Conservation (phyloP, 177 flowering plant genomes). For the Vitis hybrid region DNA sequence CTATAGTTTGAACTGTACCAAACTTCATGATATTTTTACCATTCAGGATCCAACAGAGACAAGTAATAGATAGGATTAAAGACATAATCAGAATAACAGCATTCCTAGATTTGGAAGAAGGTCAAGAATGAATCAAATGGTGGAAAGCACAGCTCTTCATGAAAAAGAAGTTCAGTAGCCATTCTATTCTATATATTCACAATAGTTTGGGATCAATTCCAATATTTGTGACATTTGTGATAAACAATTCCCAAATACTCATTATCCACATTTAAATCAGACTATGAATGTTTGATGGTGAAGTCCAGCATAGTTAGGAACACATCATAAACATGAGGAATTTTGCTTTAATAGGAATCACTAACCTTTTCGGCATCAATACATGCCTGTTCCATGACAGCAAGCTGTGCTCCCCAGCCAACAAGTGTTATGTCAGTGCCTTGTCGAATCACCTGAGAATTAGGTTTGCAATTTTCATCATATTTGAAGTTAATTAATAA, state of each 20-base stretch:
- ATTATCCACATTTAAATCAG: too few species aligned
- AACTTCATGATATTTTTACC: not conserved
- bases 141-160: not conserved
- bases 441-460: conserved; percentile 67
- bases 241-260: not conserved
- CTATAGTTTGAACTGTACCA: not conserved
- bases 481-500: not conserved
- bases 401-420: conserved; percentile 97
- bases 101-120: not conserved
- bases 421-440: conserved; percentile 92
- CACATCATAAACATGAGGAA: not conserved
- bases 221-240: not conserved
- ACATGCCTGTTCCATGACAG: conserved; percentile 90
- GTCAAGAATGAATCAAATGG: not conserved
- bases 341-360: not conserved
- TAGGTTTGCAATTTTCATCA: conserved; percentile 5
- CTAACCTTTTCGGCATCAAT: conserved; percentile 77
- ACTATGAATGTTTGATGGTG: not conserved
- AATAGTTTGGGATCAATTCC: not conserved
- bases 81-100: not conserved
- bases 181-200: not conserved
- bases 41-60: not conserved
- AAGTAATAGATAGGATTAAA: not conserved
- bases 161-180: not conserved
- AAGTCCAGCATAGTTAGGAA: not conserved